Conservation (phyloP, 495 filamentous ascomycete species). For the Amorphotheca resinae region DNA sequence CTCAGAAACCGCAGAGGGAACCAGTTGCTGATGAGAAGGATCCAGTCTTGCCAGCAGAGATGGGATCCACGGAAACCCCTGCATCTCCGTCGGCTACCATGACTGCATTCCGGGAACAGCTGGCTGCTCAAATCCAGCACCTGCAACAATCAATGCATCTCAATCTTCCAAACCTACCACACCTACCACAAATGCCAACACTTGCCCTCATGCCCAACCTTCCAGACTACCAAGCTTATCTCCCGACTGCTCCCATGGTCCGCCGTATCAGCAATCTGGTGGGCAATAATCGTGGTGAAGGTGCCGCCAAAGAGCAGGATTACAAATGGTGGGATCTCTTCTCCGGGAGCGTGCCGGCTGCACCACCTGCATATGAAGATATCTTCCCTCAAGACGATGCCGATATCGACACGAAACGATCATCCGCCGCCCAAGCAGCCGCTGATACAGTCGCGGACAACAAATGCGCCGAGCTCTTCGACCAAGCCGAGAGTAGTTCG, state of each 20-base stretch:
- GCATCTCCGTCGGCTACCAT: conserved; percentile 49
- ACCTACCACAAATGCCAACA: conserved; percentile 44
- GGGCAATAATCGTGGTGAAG: conserved; percentile 27
- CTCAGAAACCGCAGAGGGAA: conserved; percentile 30
- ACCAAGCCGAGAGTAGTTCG: conserved; percentile 26
- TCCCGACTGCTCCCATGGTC: conserved; percentile 43
- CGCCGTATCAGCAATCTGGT: conserved; percentile 65
- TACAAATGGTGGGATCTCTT: conserved; percentile 60
- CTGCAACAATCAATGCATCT: conserved; percentile 60
- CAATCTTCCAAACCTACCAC: conserved; percentile 59
- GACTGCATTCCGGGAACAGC: conserved; percentile 61
- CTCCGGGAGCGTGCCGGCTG: conserved; percentile 25
- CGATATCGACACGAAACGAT: conserved; percentile 46
- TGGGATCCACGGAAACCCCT: conserved; percentile 21
- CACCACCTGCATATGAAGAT: conserved; percentile 71
- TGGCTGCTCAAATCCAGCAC: conserved; percentile 67
- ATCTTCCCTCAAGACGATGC: conserved; percentile 51
- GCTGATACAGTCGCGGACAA: conserved; percentile 53
- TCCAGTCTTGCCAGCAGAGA: conserved; percentile 15
- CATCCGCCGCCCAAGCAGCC: conserved; percentile 45
- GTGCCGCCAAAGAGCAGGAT: conserved; percentile 31
- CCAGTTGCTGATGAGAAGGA: conserved; percentile 22
- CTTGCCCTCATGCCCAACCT: conserved; percentile 33
- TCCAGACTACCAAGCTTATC: conserved; percentile 59
- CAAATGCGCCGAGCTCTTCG: conserved; percentile 50